phyloP scores from a whole-genome alignment of 495 filamentous ascomycete species.

The Aspergillus sclerotioniger region DNA sequence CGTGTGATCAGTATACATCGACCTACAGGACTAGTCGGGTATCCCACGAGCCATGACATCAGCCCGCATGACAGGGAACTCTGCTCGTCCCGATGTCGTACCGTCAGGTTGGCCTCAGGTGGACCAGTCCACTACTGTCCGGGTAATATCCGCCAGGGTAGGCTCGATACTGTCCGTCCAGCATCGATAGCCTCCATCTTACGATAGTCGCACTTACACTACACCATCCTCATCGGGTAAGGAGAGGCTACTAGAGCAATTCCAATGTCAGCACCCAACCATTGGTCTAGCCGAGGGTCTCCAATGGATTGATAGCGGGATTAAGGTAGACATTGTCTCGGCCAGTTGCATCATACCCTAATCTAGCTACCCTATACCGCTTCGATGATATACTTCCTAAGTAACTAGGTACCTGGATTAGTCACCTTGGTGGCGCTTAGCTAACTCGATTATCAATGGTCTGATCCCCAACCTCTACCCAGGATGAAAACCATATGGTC shows the following conservation, averaged over 20 bases:
- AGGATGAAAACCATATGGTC: no score
- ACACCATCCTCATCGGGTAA: not conserved
- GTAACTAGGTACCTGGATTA: no score
- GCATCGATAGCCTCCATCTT: no score
- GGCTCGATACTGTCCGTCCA: not conserved
- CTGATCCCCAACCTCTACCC: no score
- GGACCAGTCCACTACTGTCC: not conserved
- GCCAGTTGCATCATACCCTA: not conserved
- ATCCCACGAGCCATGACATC: slow-evolving; percentile 9
- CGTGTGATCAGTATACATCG: slow-evolving; percentile 4
- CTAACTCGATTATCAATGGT: no score
- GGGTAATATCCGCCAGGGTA: not conserved
- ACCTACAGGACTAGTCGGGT: not conserved
- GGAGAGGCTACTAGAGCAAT: not conserved
- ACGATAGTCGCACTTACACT: no score
- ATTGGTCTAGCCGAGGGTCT: not conserved
- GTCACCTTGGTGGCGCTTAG: no score
- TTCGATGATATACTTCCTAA: no score
- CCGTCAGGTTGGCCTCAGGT: not conserved
- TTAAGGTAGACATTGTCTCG: not conserved
- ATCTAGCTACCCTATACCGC: no score
- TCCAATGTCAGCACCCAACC: not conserved
- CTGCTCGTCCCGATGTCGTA: slow-evolving; percentile 4
- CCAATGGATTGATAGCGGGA: not conserved
- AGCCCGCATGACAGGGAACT: slow-evolving; percentile 4